Evolutionary conservation across 202 grass and related monocot species (phyloP).

Genomic region (Eragrostis tef): DNA sequence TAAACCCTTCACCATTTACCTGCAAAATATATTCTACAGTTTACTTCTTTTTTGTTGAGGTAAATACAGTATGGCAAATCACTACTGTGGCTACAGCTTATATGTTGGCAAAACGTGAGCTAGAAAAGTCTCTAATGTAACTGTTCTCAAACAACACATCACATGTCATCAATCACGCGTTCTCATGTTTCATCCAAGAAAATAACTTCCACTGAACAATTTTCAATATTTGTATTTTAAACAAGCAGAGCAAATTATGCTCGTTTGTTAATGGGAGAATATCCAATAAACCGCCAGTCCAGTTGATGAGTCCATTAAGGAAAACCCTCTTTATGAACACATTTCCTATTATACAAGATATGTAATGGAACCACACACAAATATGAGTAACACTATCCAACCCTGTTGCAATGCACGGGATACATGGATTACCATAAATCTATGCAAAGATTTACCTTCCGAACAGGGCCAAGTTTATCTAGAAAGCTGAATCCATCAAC

Average conservation of each 20-base stretch:
- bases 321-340: too few relatives aligned
- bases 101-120: neutral
- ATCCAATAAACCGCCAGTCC: too few relatives aligned
- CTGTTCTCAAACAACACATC: neutral
- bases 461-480: conserved; percentile 31
- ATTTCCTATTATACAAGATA: neutral
- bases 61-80: too few relatives aligned
- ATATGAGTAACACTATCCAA: conserved; percentile 19
- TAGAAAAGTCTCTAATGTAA: neutral
- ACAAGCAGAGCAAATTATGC: neutral
- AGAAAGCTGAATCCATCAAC: conserved; percentile 47
- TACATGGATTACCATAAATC: neutral
- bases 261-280: neutral
- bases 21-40: conserved; percentile 28
- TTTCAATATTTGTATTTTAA: conserved; percentile 10
- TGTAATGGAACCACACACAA: neutral
- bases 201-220: neutral
- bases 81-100: too few relatives aligned
- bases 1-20: conserved; percentile 46
- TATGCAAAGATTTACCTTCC: conserved; percentile 46
- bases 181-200: neutral
- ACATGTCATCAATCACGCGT: neutral
- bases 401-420: neutral
- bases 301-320: too few relatives aligned
- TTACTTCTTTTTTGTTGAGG: too few relatives aligned